A percentile compares a stretch with the other conserved stretches of the same genome.
Evolutionary conservation across 2,329 filamentous ascomycete species (phyloP).

Genomic region (Colletotrichum sp.): DNA sequence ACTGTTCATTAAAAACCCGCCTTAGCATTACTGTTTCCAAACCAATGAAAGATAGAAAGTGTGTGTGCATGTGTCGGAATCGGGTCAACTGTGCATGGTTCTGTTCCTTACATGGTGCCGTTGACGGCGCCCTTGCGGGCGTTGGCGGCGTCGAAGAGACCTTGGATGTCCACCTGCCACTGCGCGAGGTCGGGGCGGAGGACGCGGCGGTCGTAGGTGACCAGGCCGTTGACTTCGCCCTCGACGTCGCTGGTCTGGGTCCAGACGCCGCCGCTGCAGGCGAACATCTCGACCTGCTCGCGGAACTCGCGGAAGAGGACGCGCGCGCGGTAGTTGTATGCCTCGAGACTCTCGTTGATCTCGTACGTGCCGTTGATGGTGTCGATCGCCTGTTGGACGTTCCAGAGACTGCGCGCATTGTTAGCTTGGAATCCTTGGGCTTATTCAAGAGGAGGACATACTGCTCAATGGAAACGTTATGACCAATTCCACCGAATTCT

Average conservation of each 20-base stretch:
- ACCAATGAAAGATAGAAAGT: not conserved
- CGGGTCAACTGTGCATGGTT: not conserved
- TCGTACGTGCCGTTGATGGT: conserved; percentile 73
- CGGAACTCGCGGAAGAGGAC: conserved; percentile 65
- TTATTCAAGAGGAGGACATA: conserved; percentile 34
- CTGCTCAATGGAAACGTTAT: conserved; percentile 68
- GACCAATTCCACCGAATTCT: conserved; percentile 73
- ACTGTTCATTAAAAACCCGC: conserved; percentile 5
- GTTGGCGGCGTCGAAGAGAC: conserved; percentile 61
- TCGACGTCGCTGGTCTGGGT: conserved; percentile 79
- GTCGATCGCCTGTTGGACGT: conserved; percentile 62
- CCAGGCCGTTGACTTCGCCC: conserved; percentile 74
- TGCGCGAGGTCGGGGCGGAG: conserved; percentile 60
- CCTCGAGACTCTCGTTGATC: conserved; percentile 59
- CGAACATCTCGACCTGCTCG: conserved; percentile 63
- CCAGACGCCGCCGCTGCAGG: conserved; percentile 73
- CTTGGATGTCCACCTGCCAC: conserved; percentile 66
- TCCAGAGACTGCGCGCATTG: conserved; percentile 60
- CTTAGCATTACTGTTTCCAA: conserved; percentile 13
- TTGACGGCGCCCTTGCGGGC: conserved; percentile 18
- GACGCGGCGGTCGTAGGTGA: conserved; percentile 71
- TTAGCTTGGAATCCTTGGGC: not conserved
- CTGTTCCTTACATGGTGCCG: conserved; percentile 10
- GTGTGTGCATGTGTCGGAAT: not conserved
- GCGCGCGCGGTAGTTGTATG: conserved; percentile 72